Base-by-base conservation (phyloP, 139 green algal genomes). In the Pseudopediastrum boryanum region DNA sequence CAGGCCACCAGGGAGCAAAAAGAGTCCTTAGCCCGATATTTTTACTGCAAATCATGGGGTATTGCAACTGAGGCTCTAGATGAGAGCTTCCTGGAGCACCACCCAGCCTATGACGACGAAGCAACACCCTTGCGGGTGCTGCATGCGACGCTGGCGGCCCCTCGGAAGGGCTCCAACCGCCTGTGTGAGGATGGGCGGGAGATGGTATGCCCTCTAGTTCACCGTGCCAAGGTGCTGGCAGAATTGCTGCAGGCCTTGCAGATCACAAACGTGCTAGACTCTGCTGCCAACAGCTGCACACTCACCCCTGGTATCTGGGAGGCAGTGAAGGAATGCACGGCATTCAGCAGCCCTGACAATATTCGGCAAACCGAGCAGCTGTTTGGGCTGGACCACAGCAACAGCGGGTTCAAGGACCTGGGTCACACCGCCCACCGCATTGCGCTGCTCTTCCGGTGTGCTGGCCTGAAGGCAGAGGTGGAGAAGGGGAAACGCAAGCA, bases 11-110 rank as follows among this genome's bases (percentile, higher is more conserved):
- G 52, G 52, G 9, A 62, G 52, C 52, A 62, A n/a, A 62, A 62
- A 16, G 52, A 62, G 52, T 13, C 52, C 29, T n/a, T 62, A n/a
- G 52, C 29, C 1, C 52, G 52, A 25, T 62, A 62, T n/a, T 62
- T 62, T n/a, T 62, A 62, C 52, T 62, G 52, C 52, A 62, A n/a
- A n/a, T 25, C 52, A 25, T 62, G 52, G 52, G 52, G 52, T n/a
- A 62, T 62, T n/a, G 31, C 25, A 25, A 62, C 29, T n/a, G 25
- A 62, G 7, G 52, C 52, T 1, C 52, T 62, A 8, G 1, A 62
- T 16, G 52, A 25, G 31, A n/a, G 25, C 52, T 62, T 62, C 52
- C 31, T 62, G 29, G 52, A 62, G 52, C 52, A 62, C 0, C 52
- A 62, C 52, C 29, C 25, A 25, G 52, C 52, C 2, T 25, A 25